Evolutionary conservation across 148 eudicot genomes (phyloP).

Genomic region (Rhododendron griersonianum): DNA sequence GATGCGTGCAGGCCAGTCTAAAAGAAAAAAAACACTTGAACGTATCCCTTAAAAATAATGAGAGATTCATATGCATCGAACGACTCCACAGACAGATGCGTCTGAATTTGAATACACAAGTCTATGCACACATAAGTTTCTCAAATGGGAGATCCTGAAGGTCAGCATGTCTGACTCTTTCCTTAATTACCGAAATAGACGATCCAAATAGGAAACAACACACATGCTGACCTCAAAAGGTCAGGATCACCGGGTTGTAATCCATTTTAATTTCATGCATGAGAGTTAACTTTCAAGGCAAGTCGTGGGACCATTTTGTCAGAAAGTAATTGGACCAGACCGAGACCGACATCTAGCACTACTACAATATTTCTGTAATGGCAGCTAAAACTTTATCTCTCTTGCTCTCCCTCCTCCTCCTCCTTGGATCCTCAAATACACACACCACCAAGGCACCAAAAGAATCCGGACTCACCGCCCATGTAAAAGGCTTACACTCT

Average conservation of each 20-base stretch:
- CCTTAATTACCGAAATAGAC: no score
- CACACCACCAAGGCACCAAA: not conserved
- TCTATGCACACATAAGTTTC: not conserved
- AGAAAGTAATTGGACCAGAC: not conserved
- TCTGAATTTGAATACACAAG: not conserved
- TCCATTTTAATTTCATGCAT: not conserved
- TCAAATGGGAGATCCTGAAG: no score
- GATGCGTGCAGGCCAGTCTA: not conserved
- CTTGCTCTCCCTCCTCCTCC: conserved; percentile 16
- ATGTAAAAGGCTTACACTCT: conserved; percentile 36
- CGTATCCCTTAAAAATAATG: no score
- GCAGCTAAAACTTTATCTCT: conserved; percentile 4
- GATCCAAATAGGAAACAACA: no score
- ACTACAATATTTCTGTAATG: not conserved
- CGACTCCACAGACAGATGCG: not conserved
- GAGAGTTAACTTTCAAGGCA: not conserved
- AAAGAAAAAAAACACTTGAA: no score
- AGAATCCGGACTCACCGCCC: conserved; percentile 21
- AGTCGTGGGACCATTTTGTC: not conserved
- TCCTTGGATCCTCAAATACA: conserved; percentile 11
- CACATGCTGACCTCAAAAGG: no score
- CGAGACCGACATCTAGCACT: not conserved
- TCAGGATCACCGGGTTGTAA: not conserved
- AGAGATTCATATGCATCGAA: no score
- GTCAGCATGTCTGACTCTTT: no score